These are phyloP conservation scores for Canariomyces notabilis DNA, from an alignment of 2,329 filamentous ascomycete species.

Conservation along the genomic window DNA sequence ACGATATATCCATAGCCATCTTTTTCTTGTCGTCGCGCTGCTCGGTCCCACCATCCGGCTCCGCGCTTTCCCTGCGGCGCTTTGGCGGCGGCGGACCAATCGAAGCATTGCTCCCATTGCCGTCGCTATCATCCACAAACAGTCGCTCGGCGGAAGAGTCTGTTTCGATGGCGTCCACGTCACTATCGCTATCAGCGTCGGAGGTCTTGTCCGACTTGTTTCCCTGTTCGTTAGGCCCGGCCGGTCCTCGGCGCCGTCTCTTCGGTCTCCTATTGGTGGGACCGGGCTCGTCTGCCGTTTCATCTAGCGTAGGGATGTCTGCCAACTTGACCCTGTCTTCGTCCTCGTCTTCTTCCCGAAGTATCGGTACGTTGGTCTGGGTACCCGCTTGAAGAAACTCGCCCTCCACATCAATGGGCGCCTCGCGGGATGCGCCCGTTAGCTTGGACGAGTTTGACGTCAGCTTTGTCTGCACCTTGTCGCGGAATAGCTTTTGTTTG, in stretches of 20 bases:
- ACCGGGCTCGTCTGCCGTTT: slow-evolving; percentile 27
- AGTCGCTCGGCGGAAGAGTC: slow-evolving; percentile 23
- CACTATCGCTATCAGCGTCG: slow-evolving; percentile 22
- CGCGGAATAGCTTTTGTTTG: slow-evolving; percentile 74
- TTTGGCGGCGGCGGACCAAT: slow-evolving; percentile 41
- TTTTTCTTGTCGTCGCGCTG: slow-evolving; percentile 80
- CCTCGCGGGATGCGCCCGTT: slow-evolving; percentile 50
- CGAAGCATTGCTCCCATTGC: slow-evolving; percentile 31
- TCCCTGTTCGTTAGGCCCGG: slow-evolving; percentile 27
- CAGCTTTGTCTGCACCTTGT: slow-evolving; percentile 48
- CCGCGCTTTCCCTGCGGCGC: slow-evolving; percentile 37
- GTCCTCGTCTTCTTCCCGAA: slow-evolving; percentile 56
- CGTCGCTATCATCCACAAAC: slow-evolving; percentile 27
- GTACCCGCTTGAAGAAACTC: slow-evolving; percentile 5
- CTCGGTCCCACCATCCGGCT: slow-evolving; percentile 26
- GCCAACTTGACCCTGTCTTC: slow-evolving; percentile 51
- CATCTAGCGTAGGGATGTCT: slow-evolving; percentile 47
- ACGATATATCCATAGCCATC: slow-evolving; percentile 74
- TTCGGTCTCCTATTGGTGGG: slow-evolving; percentile 29
- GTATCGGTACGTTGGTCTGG: slow-evolving; percentile 14
- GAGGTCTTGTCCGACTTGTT: slow-evolving; percentile 33
- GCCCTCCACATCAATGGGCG: slow-evolving; percentile 48
- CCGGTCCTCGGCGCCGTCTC: slow-evolving; percentile 29
- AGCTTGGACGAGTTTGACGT: slow-evolving; percentile 60
- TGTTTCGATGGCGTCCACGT: slow-evolving; percentile 16